Conservation (phyloP, 2,329 filamentous ascomycete genomes). For the Colletotrichum gloeosporioides region DNA sequence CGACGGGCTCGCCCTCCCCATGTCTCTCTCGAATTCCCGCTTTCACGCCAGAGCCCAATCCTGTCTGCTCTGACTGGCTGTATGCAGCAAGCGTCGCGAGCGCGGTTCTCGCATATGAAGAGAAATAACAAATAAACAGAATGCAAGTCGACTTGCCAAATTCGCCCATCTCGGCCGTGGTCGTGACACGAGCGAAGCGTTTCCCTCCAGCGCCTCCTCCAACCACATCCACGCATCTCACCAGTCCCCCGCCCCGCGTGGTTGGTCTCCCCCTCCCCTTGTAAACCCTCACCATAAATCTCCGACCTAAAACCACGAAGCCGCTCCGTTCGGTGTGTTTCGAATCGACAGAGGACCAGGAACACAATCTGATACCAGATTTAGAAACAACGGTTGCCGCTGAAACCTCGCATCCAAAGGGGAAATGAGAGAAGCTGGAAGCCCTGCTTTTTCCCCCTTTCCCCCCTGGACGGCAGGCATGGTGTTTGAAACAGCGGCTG, state of each 20-base stretch:
- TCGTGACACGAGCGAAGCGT: neutral
- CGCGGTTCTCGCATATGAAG: neutral
- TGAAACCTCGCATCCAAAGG: neutral
- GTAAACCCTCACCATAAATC: neutral
- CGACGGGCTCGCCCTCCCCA: neutral
- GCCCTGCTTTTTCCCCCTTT: neutral
- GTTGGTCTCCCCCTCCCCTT: neutral
- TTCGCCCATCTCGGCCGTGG: neutral
- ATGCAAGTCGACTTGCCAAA: neutral
- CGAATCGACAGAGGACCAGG: neutral
- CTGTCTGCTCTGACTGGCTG: neutral
- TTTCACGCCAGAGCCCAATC: neutral
- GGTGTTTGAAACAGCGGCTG: neutral
- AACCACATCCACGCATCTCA: neutral
- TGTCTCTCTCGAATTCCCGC: neutral
- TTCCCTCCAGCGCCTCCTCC: neutral
- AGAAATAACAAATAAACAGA: neutral
- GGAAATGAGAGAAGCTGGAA: neutral
- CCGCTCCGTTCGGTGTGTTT: neutral
- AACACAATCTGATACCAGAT: neutral
- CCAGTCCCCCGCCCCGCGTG: neutral
- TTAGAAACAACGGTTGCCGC: neutral
- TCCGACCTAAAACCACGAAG: neutral
- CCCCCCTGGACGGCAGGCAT: neutral
- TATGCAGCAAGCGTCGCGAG: neutral